These are phyloP conservation scores for Boletus fagicola DNA, from an alignment of 768 basidiomycete species.

Conservation along the genomic window DNA sequence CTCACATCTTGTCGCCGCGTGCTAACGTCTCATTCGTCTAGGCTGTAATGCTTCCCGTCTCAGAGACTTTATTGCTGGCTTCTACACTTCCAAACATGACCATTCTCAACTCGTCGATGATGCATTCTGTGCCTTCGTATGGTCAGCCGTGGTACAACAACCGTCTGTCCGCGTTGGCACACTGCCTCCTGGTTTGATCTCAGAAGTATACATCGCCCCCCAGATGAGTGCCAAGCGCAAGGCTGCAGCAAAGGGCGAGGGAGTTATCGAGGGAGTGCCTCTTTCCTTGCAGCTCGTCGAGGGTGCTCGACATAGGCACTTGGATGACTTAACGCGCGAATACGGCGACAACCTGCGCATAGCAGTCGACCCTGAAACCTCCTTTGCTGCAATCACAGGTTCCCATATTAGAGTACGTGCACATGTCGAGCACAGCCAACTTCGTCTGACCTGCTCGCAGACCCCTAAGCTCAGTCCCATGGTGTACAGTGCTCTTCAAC, in stretches of 20 bases:
- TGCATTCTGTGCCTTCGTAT: slow-evolving; percentile 74
- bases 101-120: slow-evolving; percentile 66
- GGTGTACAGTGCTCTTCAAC: slow-evolving; percentile 81
- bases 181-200: slow-evolving; percentile 53
- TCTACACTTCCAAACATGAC: slow-evolving; percentile 46
- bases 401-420: slow-evolving; percentile 74
- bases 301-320: slow-evolving; percentile 51
- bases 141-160: slow-evolving; percentile 75
- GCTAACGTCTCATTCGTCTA: slow-evolving; percentile 31
- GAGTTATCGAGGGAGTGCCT: slow-evolving; percentile 40
- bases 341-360: slow-evolving; percentile 69
- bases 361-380: slow-evolving; percentile 70
- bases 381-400: slow-evolving; percentile 78
- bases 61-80: slow-evolving; percentile 64
- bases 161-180: slow-evolving; percentile 75
- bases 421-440: background rate
- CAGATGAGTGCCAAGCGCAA: slow-evolving; percentile 67
- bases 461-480: slow-evolving; percentile 77
- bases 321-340: slow-evolving; percentile 55
- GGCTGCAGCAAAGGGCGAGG: slow-evolving; percentile 56
- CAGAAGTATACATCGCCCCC: slow-evolving; percentile 78
- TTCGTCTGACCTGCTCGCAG: slow-evolving; percentile 38
- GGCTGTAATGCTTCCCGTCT: slow-evolving; percentile 76
- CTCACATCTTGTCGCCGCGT: slow-evolving; percentile 3
- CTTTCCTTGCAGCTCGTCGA: slow-evolving; percentile 51